Conservation (phyloP, 768 basidiomycete genomes). For the Podaxis carcinomalis region DNA sequence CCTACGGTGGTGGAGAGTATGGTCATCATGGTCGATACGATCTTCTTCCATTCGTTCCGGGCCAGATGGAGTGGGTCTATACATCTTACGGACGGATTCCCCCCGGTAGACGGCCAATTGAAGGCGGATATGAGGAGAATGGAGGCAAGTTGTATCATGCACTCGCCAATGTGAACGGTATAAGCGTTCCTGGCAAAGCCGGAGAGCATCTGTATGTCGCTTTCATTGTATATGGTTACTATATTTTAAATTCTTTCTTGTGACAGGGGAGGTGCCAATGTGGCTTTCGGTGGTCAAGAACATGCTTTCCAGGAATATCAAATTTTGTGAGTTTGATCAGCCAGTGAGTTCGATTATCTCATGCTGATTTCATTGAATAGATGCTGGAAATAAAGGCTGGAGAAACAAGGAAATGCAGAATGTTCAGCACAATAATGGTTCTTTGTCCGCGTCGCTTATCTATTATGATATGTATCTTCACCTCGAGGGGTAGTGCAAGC, state of each 20-base stretch:
- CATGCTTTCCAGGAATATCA: constrained; percentile 37
- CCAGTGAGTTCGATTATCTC: background rate
- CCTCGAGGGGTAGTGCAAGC: constrained; percentile 55
- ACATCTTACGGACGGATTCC: constrained; percentile 61
- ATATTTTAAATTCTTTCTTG: background rate
- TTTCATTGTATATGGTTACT: background rate
- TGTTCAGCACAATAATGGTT: background rate
- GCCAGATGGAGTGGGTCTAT: constrained; percentile 71
- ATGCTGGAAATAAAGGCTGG: constrained; percentile 30
- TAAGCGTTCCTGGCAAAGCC: constrained; percentile 71
- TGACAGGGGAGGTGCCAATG: constrained; percentile 36
- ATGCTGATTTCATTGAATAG: constrained; percentile 17
- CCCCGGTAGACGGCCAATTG: constrained; percentile 50
- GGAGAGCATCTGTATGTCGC: constrained; percentile 60
- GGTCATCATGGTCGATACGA: constrained; percentile 67
- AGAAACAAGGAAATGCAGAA: background rate
- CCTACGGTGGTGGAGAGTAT: constrained; percentile 60
- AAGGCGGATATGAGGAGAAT: constrained; percentile 73
- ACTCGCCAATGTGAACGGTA: constrained; percentile 42
- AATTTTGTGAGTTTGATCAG: constrained; percentile 37
- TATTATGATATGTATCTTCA: constrained; percentile 21
- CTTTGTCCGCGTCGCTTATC: background rate
- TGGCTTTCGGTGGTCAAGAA: constrained; percentile 44
- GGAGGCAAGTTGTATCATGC: constrained; percentile 70
- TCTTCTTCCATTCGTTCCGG: constrained; percentile 62